phyloP scores from a whole-genome alignment of 2,329 filamentous ascomycete species.

The Fusarium brevicatenulatum region DNA sequence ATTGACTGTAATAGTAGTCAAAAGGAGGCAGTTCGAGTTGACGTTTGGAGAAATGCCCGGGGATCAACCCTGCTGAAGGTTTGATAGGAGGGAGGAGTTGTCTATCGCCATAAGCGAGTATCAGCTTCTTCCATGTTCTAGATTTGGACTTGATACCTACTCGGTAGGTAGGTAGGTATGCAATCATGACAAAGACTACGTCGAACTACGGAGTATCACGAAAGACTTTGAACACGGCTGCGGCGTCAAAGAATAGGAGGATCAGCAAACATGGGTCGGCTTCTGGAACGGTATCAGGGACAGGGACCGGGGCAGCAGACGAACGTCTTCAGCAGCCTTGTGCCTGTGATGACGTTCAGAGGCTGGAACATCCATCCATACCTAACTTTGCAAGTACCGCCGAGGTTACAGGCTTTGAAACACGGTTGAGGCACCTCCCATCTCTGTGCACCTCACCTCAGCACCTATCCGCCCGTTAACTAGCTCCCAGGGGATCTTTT shows the following conservation, averaged over 20 bases:
- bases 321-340: slow-evolving; percentile 25
- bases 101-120: slow-evolving; percentile 3
- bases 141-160: background rate
- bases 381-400: background rate
- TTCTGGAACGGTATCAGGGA: slow-evolving; percentile 14
- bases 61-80: background rate
- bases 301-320: background rate
- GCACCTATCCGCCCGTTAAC: background rate
- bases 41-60: background rate
- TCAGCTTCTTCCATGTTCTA: slow-evolving; percentile 13
- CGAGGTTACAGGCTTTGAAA: slow-evolving; percentile 35
- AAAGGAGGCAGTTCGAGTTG: background rate
- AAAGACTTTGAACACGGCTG: slow-evolving; percentile 20
- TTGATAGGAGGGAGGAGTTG: background rate
- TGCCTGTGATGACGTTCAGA: slow-evolving; percentile 18
- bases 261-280: slow-evolving; percentile 32
- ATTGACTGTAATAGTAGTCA: background rate
- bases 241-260: slow-evolving; percentile 38
- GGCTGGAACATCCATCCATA: slow-evolving; percentile 14
- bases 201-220: background rate
- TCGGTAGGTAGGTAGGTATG: background rate
- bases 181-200: background rate
- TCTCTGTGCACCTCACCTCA: too few species aligned
- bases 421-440: slow-evolving; percentile 14
- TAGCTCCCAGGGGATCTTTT: background rate